Conservation (phyloP, 495 filamentous ascomycete species). For the Annulohypoxylon stygium region DNA sequence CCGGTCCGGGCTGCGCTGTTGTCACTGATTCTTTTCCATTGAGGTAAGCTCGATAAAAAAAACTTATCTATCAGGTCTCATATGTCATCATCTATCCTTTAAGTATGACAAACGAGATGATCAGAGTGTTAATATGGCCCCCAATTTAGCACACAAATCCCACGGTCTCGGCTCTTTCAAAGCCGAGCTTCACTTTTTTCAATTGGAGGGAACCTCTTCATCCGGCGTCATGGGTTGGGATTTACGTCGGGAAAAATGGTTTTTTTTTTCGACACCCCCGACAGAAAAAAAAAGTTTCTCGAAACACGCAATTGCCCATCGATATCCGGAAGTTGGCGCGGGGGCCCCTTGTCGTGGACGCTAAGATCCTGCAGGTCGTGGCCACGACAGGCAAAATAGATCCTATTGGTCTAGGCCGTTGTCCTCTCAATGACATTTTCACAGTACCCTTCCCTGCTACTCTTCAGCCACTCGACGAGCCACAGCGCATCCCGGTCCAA, state of each 20-base stretch:
- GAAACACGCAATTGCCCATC: constrained; percentile 42
- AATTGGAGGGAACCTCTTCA: constrained; percentile 34
- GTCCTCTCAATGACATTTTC: constrained; percentile 27
- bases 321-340: constrained; percentile 41
- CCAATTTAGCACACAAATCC: constrained; percentile 29
- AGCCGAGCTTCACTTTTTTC: constrained; percentile 30
- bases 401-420: constrained; percentile 42
- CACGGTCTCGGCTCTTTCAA: constrained; percentile 24
- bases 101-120: constrained; percentile 37
- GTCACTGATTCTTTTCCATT: constrained; percentile 18
- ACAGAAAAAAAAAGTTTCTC: constrained; percentile 39
- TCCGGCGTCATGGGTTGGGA: constrained; percentile 41
- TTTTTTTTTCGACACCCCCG: constrained; percentile 34
- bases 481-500: constrained; percentile 47
- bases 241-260: constrained; percentile 31
- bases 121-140: constrained; percentile 26
- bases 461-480: constrained; percentile 45
- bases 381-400: constrained; percentile 33
- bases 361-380: constrained; percentile 45
- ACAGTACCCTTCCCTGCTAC: constrained; percentile 20
- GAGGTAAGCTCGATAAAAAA: constrained; percentile 31
- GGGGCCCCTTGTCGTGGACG: constrained; percentile 38
- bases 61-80: constrained; percentile 43
- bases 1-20: constrained; percentile 30
- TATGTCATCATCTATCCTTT: constrained; percentile 35